Conservation (phyloP, 2,329 filamentous ascomycete species). For the Aspergillus unguis region DNA sequence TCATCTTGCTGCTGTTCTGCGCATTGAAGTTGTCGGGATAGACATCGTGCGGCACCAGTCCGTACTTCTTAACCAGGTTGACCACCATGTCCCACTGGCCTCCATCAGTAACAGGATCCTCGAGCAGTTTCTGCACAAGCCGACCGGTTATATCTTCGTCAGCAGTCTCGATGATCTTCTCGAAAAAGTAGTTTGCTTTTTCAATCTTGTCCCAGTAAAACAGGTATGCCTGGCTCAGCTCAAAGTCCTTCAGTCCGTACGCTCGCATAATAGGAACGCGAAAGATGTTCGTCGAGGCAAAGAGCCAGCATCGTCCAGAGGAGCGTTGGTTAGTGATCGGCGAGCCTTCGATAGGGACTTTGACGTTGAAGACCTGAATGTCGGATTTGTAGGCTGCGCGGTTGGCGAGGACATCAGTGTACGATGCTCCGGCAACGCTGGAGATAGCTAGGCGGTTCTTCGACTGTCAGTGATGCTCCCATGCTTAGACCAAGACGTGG, state of each 20-base stretch:
- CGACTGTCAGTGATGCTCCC: neutral
- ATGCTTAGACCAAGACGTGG: too few relatives aligned
- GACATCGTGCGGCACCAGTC: constrained; percentile 74
- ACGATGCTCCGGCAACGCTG: constrained; percentile 55
- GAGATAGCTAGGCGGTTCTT: constrained; percentile 70
- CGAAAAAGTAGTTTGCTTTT: constrained; percentile 85
- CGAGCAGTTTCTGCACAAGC: constrained; percentile 67
- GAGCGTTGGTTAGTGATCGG: constrained; percentile 82
- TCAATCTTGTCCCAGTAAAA: constrained; percentile 96
- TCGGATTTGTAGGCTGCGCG: constrained; percentile 62
- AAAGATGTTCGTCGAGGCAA: constrained; percentile 88
- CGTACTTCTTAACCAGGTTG: constrained; percentile 82
- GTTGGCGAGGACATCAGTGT: constrained; percentile 63
- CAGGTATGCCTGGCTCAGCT: constrained; percentile 82
- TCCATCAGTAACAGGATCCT: constrained; percentile 70
- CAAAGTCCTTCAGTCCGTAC: constrained; percentile 72
- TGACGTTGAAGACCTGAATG: constrained; percentile 77
- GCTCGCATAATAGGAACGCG: constrained; percentile 83
- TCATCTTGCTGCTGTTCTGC: constrained; percentile 65
- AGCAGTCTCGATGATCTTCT: constrained; percentile 74
- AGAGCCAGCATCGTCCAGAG: constrained; percentile 86
- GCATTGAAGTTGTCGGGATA: constrained; percentile 84
- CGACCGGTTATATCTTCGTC: constrained; percentile 68
- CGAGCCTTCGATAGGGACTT: constrained; percentile 74
- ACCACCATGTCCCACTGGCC: constrained; percentile 92